These are phyloP conservation scores for Elymus sibiricus DNA, from an alignment of 176 grass and related monocot species.

Conservation along the genomic window DNA sequence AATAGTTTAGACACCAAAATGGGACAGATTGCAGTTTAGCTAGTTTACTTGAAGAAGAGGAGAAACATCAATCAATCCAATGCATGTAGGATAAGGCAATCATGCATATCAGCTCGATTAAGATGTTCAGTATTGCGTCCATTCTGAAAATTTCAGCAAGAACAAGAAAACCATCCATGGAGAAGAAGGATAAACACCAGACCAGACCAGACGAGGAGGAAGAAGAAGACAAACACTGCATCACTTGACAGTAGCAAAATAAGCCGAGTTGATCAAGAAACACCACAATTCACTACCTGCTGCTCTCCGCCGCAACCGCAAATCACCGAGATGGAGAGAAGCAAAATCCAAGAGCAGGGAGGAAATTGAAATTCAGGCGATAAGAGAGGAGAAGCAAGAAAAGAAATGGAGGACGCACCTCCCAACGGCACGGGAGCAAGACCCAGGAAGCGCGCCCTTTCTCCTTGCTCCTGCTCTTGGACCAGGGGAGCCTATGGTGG, in stretches of 20 bases:
- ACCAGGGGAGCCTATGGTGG: not conserved
- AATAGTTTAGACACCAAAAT: not conserved
- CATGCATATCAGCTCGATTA: not conserved
- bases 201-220: not conserved
- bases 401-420: conserved; percentile 19
- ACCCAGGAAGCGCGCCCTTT: conserved; percentile 19
- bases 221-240: not conserved
- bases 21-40: not conserved
- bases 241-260: not conserved
- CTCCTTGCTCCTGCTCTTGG: not conserved
- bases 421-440: not conserved
- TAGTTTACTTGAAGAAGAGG: conserved; percentile 1
- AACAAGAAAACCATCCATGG: not conserved
- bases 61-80: not conserved
- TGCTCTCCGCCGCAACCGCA: not conserved
- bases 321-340: not conserved
- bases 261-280: conserved; percentile 5
- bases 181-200: not conserved
- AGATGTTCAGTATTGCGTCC: not conserved
- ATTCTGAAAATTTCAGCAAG: not conserved
- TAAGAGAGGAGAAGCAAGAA: not conserved
- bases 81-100: not conserved
- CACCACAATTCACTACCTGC: not conserved
- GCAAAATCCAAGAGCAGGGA: not conserved
- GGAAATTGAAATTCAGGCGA: not conserved